Evolutionary conservation across 352 stramenopile genomes (phyloP), one percentile per base, ranked within the genome.

Genomic region (Globisporangium barbulae): DNA sequence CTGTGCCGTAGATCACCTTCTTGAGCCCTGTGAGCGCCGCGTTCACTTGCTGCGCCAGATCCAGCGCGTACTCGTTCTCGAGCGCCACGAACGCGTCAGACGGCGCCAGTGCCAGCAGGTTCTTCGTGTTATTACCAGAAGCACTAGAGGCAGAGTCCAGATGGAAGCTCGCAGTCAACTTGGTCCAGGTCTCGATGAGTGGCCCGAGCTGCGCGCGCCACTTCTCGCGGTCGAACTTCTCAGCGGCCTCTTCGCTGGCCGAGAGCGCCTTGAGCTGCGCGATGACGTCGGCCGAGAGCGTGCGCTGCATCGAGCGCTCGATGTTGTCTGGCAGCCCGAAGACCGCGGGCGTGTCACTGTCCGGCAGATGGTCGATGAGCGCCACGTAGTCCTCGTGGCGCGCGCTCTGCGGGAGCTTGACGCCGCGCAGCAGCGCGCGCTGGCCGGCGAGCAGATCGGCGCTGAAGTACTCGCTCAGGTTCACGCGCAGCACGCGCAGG

Each of bases 311-410:
- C 3, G 82, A 97, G 1, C 91, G 78, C 69, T 98, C 95, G 48
- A 98, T 98, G 72, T 98, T 98, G 61, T 97, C 85, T 0, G 95
- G 93, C 5, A 98, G 70, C 0, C 90, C 86, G 56, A 98, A 98
- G 9, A 98, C 74, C 0, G 70, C 75, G 5, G 95, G 95, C 12
- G 79, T 74, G 48, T 96, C 84, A 9, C 65, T 70, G 54, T 94
- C 86, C 1, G 83, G 82, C 10, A 96, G 76, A 2, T 79, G 74
- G 54, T 93, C 81, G 37, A 96, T 91, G 7, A 94, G 45, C 22
- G 83, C 74, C 10, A 91, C 57, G 41, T 74, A 94, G 47, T 93
- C 85, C 5, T 83, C 77, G 53, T 94, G 79, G 21, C 73, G 78
- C 1, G 74, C 72, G 22, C 67, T 84, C 64, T 88, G 72, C 28